These are phyloP conservation scores for Epithele typhae DNA, from an alignment of 768 basidiomycete species.

Conservation along the genomic window DNA sequence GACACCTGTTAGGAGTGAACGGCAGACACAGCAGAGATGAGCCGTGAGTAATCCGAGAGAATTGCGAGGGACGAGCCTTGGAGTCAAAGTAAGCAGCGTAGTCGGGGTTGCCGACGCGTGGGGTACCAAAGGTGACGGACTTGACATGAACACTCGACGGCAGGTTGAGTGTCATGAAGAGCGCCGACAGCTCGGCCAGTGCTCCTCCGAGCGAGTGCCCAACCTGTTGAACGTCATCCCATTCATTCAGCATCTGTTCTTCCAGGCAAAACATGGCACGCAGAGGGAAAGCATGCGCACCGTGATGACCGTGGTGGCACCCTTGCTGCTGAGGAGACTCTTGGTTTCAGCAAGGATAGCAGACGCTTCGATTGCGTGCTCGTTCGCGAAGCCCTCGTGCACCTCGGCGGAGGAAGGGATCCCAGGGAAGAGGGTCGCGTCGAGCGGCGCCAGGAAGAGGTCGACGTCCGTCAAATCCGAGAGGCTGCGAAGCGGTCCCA, in stretches of 20 bases:
- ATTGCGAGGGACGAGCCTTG: slow-evolving; percentile 25
- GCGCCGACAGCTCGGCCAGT: slow-evolving; percentile 27
- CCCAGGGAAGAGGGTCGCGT: slow-evolving; percentile 52
- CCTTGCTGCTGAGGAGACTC: slow-evolving; percentile 32
- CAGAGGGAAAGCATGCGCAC: slow-evolving; percentile 31
- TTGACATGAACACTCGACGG: slow-evolving; percentile 31
- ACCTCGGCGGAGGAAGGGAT: slow-evolving; percentile 38
- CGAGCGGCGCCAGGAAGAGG: slow-evolving; percentile 34
- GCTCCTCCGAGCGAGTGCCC: slow-evolving; percentile 31
- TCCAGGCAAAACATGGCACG: slow-evolving; percentile 1
- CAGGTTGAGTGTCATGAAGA: slow-evolving; percentile 28
- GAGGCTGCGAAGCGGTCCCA: slow-evolving; percentile 34
- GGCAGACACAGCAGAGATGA: too few relatives aligned
- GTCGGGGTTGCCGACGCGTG: slow-evolving; percentile 47
- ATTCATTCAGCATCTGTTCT: neutral
- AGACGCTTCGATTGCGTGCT: slow-evolving; percentile 44
- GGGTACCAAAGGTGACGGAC: slow-evolving; percentile 45
- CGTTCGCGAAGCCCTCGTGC: slow-evolving; percentile 51
- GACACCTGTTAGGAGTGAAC: slow-evolving; percentile 16
- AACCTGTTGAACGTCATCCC: slow-evolving; percentile 12
- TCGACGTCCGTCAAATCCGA: slow-evolving; percentile 48
- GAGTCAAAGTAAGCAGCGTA: slow-evolving; percentile 36
- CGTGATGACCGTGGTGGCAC: slow-evolving; percentile 37
- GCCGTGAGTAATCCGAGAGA: too few relatives aligned
- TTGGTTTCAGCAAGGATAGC: slow-evolving; percentile 43